Evolutionary conservation across 2,329 filamentous ascomycete genomes (phyloP).

Genomic region (Leptographium galeiforme): DNA sequence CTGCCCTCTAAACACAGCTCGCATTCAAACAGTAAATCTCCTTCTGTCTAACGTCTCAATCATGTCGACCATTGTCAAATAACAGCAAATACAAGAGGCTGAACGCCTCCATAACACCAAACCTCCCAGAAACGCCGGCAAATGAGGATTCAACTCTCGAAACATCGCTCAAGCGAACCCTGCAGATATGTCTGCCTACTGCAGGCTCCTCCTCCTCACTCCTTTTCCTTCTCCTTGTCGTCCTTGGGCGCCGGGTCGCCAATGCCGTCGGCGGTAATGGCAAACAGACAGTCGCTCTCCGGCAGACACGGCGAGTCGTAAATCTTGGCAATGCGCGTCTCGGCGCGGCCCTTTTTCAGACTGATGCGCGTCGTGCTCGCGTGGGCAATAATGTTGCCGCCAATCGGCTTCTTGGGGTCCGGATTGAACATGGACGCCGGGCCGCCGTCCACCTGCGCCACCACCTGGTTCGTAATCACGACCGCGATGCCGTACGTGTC

Average conservation of each 20-base stretch:
- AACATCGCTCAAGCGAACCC: too few species aligned
- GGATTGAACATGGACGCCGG: conserved; percentile 98
- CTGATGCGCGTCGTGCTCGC: conserved; percentile 90
- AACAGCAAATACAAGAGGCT: too few species aligned
- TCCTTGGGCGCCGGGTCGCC: conserved; percentile 94
- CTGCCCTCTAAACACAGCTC: too few species aligned
- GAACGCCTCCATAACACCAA: too few species aligned
- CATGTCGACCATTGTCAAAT: too few species aligned
- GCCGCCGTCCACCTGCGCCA: conserved; percentile 93
- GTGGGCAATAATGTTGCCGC: conserved; percentile 97
- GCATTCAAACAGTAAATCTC: too few species aligned
- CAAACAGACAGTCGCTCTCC: conserved; percentile 92
- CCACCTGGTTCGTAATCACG: conserved; percentile 97
- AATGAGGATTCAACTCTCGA: too few species aligned
- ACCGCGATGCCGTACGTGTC: conserved; percentile 92
- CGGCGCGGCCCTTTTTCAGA: conserved; percentile 85
- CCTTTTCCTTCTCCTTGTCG: conserved; percentile 48
- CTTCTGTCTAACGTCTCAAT: too few species aligned
- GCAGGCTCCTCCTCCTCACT: neutral
- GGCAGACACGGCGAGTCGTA: conserved; percentile 96
- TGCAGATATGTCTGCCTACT: neutral
- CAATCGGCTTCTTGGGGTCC: conserved; percentile 97
- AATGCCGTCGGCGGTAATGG: conserved; percentile 94
- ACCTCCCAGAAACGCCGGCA: too few species aligned
- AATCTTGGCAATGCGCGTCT: conserved; percentile 97